These are phyloP conservation scores for Lactifluus rugatus DNA, from an alignment of 768 basidiomycete species.

Conservation along the genomic window DNA sequence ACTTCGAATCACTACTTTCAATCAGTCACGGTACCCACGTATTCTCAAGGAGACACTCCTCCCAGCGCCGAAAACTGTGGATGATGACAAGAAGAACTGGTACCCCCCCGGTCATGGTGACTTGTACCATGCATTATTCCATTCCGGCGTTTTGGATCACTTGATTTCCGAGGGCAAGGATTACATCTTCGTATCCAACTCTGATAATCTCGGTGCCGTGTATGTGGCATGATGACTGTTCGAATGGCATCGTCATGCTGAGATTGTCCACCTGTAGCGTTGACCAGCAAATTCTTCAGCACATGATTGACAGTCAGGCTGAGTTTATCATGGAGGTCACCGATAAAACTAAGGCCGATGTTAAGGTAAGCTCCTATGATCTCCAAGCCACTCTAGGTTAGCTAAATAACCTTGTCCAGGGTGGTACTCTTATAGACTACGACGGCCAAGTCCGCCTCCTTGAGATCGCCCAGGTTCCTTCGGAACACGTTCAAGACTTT, in stretches of 20 bases:
- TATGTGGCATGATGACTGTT: constrained; percentile 29
- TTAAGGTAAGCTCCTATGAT: constrained; percentile 30
- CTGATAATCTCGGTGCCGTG: constrained; percentile 92
- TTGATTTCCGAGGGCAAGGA: constrained; percentile 88
- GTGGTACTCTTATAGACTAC: constrained; percentile 85
- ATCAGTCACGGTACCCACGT: constrained; percentile 90
- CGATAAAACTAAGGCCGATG: constrained; percentile 90
- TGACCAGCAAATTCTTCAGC: constrained; percentile 56
- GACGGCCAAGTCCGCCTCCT: constrained; percentile 81
- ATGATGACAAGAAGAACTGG: constrained; percentile 86
- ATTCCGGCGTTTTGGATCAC: constrained; percentile 86
- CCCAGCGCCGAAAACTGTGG: constrained; percentile 67
- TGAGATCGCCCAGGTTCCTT: constrained; percentile 91
- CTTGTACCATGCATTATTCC: constrained; percentile 84
- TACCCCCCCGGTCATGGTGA: constrained; percentile 98
- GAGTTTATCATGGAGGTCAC: constrained; percentile 96
- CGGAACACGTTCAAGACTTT: constrained; percentile 91
- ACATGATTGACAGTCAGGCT: constrained; percentile 72
- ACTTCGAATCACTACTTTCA: constrained; percentile 85
- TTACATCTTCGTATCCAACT: constrained; percentile 96
- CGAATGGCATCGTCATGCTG: background rate
- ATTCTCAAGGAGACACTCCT: constrained; percentile 84
- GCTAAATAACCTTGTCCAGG: constrained; percentile 30
- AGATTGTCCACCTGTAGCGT: constrained; percentile 9
- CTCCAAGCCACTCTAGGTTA: background rate